These are phyloP conservation scores for Thelonectria blattea DNA, from an alignment of 2,329 filamentous ascomycete species.

Conservation along the genomic window DNA sequence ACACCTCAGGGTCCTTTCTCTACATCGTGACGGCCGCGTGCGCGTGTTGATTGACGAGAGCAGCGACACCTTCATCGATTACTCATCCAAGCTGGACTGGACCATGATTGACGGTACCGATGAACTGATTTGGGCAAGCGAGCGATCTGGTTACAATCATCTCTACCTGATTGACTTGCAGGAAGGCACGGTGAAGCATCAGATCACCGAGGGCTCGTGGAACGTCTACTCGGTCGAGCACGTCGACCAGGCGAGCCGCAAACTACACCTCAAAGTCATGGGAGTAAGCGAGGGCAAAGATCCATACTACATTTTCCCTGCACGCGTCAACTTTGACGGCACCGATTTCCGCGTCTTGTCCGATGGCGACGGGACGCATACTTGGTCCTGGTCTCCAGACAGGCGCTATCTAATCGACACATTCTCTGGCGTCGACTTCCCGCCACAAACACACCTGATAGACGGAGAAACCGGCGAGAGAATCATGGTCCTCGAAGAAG, in stretches of 20 bases:
- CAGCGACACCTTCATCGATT: constrained; percentile 38
- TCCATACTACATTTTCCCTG: constrained; percentile 37
- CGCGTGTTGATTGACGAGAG: constrained; percentile 32
- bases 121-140: constrained; percentile 40
- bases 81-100: constrained; percentile 26
- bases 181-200: constrained; percentile 26
- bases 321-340: constrained; percentile 36
- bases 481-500: constrained; percentile 26
- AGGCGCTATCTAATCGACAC: constrained; percentile 32
- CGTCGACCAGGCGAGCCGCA: constrained; percentile 28
- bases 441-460: constrained; percentile 29
- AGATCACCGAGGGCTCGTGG: constrained; percentile 39
- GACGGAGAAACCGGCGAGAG: constrained; percentile 25
- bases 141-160: constrained; percentile 40
- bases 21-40: constrained; percentile 24
- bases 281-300: constrained; percentile 33
- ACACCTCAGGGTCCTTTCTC: constrained; percentile 27
- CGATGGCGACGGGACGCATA: constrained; percentile 38
- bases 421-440: constrained; percentile 37
- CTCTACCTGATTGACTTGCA: constrained; percentile 34
- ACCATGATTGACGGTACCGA: constrained; percentile 13
- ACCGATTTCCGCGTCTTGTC: constrained; percentile 35
- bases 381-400: constrained; percentile 32
- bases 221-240: constrained; percentile 31
- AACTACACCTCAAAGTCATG: constrained; percentile 30